Evolutionary conservation across 495 filamentous ascomycete genomes (phyloP).

Genomic region (Parathielavia appendiculata): DNA sequence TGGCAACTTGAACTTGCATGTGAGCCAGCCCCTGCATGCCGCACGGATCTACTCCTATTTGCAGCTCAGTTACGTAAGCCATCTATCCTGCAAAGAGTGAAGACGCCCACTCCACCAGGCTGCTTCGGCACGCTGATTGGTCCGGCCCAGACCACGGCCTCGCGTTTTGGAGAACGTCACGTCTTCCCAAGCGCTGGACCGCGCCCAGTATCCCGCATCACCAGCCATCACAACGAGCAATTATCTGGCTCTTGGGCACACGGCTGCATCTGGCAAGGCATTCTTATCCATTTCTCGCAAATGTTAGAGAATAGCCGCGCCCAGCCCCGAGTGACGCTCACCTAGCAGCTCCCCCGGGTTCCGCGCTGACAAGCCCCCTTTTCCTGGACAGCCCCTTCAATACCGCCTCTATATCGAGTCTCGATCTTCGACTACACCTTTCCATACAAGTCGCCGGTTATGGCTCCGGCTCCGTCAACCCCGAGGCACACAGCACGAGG

Average conservation of each 20-base stretch:
- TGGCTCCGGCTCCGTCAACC: slow-evolving; percentile 43
- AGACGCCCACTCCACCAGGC: neutral
- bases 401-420: neutral
- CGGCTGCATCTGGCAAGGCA: slow-evolving; percentile 20
- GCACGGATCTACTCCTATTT: neutral
- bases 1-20: neutral
- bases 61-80: slow-evolving; percentile 23
- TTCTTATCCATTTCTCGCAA: slow-evolving; percentile 12
- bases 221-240: slow-evolving; percentile 21
- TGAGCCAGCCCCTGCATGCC: neutral
- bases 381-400: neutral
- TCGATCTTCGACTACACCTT: neutral
- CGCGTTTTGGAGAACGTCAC: slow-evolving; percentile 37
- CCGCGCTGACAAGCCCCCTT: slow-evolving; percentile 11
- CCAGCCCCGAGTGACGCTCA: slow-evolving; percentile 16
- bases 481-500: slow-evolving; percentile 37
- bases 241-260: slow-evolving; percentile 16
- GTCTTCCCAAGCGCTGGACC: slow-evolving; percentile 23
- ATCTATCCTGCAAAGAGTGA: neutral
- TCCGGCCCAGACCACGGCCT: slow-evolving; percentile 17
- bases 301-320: slow-evolving; percentile 17
- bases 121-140: slow-evolving; percentile 14
- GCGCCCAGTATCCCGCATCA: slow-evolving; percentile 23
- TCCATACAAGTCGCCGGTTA: slow-evolving; percentile 18
- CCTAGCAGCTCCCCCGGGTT: slow-evolving; percentile 6